phyloP scores from a whole-genome alignment of 2,329 filamentous ascomycete genomes.

The Neofusicoccum umdonicola region DNA sequence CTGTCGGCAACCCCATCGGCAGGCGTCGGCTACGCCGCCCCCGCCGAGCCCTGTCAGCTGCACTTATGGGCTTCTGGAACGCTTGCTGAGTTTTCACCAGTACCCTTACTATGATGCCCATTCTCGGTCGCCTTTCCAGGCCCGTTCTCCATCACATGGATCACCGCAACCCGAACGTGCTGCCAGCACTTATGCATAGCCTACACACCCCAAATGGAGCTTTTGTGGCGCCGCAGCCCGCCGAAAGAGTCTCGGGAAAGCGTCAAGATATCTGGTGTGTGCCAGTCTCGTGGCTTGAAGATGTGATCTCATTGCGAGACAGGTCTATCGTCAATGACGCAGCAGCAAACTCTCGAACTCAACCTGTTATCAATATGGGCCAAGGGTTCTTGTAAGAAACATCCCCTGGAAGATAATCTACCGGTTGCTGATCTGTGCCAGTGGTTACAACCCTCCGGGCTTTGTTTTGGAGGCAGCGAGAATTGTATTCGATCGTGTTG shows the following conservation, averaged over 20 bases:
- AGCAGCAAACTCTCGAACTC: constrained; percentile 60
- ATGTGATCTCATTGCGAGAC: constrained; percentile 1
- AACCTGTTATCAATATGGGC: constrained; percentile 68
- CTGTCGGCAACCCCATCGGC: background rate
- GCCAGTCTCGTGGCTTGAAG: background rate
- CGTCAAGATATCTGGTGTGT: constrained; percentile 59
- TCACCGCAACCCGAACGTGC: constrained; percentile 42
- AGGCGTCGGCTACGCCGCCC: background rate
- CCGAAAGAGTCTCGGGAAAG: constrained; percentile 53
- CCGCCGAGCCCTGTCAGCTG: background rate
- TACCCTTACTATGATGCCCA: too few relatives aligned
- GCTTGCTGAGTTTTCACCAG: too few relatives aligned
- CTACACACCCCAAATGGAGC: constrained; percentile 37
- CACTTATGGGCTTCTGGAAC: too few relatives aligned
- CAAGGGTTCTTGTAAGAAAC: constrained; percentile 63
- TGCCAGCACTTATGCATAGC: constrained; percentile 30
- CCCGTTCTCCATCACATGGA: constrained; percentile 43
- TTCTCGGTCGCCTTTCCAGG: too few relatives aligned
- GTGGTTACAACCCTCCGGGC: constrained; percentile 85
- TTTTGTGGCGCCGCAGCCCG: constrained; percentile 38
- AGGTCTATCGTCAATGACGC: constrained; percentile 70
- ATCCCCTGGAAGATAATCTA: too few relatives aligned
- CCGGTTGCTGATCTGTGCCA: too few relatives aligned
- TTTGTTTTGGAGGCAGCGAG: constrained; percentile 94
- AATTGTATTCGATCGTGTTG: constrained; percentile 80